Conservation (phyloP, 768 basidiomycete species). For the Suillus luteus region DNA sequence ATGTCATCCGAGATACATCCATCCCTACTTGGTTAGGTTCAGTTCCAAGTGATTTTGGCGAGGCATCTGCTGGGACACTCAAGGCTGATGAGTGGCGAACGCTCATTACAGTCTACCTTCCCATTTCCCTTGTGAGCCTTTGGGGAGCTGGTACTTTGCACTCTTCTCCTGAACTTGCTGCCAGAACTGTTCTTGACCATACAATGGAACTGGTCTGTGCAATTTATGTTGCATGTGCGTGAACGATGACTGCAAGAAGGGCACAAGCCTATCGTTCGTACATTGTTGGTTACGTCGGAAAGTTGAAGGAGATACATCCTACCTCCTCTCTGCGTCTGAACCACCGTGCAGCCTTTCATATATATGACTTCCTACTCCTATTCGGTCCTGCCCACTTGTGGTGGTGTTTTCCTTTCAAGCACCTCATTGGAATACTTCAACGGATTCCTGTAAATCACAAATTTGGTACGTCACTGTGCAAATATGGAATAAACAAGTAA, state of each 20-base stretch:
- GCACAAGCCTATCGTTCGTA: conserved; percentile 14
- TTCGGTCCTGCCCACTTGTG: conserved; percentile 41
- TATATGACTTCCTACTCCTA: conserved; percentile 21
- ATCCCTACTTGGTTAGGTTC: conserved; percentile 20
- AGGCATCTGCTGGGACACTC: conserved; percentile 12
- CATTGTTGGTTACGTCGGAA: conserved; percentile 12
- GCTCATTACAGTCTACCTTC: conserved; percentile 17
- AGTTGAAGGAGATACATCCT: no score
- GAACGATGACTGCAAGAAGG: conserved; percentile 13
- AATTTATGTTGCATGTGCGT: conserved; percentile 6
- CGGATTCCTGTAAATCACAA: conserved; percentile 34
- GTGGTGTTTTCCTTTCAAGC: conserved; percentile 44
- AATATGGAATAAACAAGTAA: no score
- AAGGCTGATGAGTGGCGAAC: conserved; percentile 29
- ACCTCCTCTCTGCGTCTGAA: no score
- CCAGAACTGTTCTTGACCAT: no score
- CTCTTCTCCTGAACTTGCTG: no score
- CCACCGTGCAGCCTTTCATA: no score
- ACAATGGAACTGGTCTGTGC: no score
- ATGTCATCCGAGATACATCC: conserved; percentile 8
- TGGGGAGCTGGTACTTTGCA: conserved; percentile 17
- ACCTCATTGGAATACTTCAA: conserved; percentile 40
- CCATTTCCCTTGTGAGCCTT: conserved; percentile 21
- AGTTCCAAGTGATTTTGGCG: conserved; percentile 23
- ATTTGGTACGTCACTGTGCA: conserved; percentile 19